Percentiles rank a stretch among this genome's conserved stretches.
phyloP scores from a whole-genome alignment of 2,329 filamentous ascomycete genomes.

The Cladophialophora bantiana region DNA sequence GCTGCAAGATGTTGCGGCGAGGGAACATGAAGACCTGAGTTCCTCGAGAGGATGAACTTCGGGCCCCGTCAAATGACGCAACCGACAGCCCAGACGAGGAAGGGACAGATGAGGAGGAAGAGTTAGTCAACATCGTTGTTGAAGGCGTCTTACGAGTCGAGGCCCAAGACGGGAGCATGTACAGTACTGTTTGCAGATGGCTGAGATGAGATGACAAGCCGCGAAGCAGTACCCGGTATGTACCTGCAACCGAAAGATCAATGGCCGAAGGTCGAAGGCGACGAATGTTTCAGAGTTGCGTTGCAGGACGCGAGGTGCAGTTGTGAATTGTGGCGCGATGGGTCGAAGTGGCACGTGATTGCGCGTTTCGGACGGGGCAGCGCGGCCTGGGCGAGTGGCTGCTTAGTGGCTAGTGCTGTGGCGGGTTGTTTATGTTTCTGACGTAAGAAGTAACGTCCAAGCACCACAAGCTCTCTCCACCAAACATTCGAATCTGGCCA shows the following conservation, averaged over 20 bases:
- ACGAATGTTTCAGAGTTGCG: not conserved
- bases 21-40: not conserved
- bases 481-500: constrained; percentile 9
- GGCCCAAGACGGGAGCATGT: no score
- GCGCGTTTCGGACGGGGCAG: constrained; percentile 2
- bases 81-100: not conserved
- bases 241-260: not conserved
- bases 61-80: not conserved
- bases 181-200: no score
- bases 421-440: constrained; percentile 15
- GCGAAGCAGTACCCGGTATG: not conserved
- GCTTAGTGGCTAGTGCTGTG: not conserved
- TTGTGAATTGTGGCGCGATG: not conserved
- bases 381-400: not conserved
- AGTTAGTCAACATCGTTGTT: not conserved
- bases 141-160: not conserved
- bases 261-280: not conserved
- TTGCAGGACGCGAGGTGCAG: not conserved
- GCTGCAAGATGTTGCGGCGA: not conserved
- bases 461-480: constrained; percentile 14
- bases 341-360: constrained; percentile 10
- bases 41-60: not conserved
- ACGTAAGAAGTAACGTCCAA: constrained; percentile 6
- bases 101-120: not conserved
- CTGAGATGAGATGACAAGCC: not conserved